phyloP scores from a whole-genome alignment of 805 yeast species.

The Blastobotrys americana region DNA sequence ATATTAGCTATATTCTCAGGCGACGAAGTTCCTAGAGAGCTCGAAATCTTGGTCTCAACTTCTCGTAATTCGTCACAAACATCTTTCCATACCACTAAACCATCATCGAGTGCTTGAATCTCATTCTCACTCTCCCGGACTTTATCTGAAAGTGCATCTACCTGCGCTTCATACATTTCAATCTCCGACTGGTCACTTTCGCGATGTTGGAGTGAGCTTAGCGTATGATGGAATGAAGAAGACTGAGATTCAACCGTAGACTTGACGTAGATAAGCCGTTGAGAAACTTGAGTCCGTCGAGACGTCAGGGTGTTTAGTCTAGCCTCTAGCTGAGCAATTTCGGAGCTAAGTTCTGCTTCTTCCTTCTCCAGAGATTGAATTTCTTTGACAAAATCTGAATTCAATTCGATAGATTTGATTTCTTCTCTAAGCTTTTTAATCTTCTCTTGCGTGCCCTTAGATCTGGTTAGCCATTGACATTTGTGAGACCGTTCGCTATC shows the following conservation, averaged over 20 bases:
- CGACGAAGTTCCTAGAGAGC: slow-evolving; percentile 8
- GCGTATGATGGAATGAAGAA: slow-evolving; percentile 9
- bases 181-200: slow-evolving; percentile 11
- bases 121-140: slow-evolving; percentile 10
- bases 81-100: slow-evolving; percentile 17
- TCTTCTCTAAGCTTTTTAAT: slow-evolving; percentile 5
- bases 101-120: slow-evolving; percentile 14
- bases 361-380: slow-evolving; percentile 11
- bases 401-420: slow-evolving; percentile 1
- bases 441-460: slow-evolving; percentile 3
- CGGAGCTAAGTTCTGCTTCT: slow-evolving; percentile 9
- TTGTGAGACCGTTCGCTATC: slow-evolving; percentile 5
- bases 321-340: slow-evolving; percentile 17
- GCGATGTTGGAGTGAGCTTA: slow-evolving; percentile 3
- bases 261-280: slow-evolving; percentile 3
- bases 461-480: slow-evolving; percentile 8
- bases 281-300: slow-evolving; percentile 9
- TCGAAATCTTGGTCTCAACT: slow-evolving; percentile 18
- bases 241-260: slow-evolving; percentile 9
- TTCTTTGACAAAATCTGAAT: slow-evolving; percentile 2
- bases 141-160: slow-evolving; percentile 10
- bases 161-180: slow-evolving; percentile 6
- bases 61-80: slow-evolving; percentile 11
- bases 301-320: slow-evolving; percentile 10
- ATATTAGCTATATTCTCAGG: slow-evolving; percentile 12